These are phyloP conservation scores for Apiospora malaysiana DNA, from an alignment of 2,329 filamentous ascomycete genomes.

Conservation along the genomic window DNA sequence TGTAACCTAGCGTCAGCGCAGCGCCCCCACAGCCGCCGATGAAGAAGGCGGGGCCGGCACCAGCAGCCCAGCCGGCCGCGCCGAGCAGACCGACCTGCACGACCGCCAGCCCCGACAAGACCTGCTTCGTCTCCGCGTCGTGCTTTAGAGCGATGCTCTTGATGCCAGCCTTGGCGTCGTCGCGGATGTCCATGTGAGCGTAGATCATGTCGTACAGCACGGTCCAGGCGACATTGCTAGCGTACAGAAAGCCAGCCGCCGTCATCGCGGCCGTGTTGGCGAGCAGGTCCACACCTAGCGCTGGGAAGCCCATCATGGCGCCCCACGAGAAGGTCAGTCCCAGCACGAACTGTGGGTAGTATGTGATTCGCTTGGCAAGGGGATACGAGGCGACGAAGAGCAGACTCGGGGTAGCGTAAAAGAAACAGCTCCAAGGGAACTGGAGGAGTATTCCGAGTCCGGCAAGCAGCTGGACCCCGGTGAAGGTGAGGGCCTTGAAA, in stretches of 20 bases:
- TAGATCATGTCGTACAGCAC: constrained; percentile 93
- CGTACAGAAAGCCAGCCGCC: constrained; percentile 73
- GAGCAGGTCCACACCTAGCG: constrained; percentile 78
- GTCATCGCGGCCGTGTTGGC: constrained; percentile 65
- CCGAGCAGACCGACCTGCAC: constrained; percentile 73
- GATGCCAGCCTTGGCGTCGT: constrained; percentile 85
- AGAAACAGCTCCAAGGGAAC: constrained; percentile 76
- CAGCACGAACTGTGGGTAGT: constrained; percentile 85
- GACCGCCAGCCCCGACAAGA: constrained; percentile 72
- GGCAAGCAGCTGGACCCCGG: constrained; percentile 73
- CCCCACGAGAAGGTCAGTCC: constrained; percentile 90
- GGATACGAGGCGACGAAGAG: constrained; percentile 78
- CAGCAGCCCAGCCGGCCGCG: constrained; percentile 69
- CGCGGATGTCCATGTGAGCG: constrained; percentile 88
- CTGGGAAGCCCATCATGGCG: constrained; percentile 85
- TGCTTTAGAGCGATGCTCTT: constrained; percentile 87
- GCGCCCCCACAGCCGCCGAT: constrained; percentile 71
- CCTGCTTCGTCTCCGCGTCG: constrained; percentile 75
- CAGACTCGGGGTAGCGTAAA: constrained; percentile 78
- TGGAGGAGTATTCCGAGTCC: constrained; percentile 78
- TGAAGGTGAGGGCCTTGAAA: constrained; percentile 73
- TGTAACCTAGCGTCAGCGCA: constrained; percentile 63
- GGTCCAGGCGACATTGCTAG: constrained; percentile 84
- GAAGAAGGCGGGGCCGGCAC: constrained; percentile 74
- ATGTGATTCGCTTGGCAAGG: constrained; percentile 82